Evolutionary conservation across 139 green algal species (phyloP), one percentile per base, ranked within the genome.

Genomic region (Raphidocelis subcapitata): DNA sequence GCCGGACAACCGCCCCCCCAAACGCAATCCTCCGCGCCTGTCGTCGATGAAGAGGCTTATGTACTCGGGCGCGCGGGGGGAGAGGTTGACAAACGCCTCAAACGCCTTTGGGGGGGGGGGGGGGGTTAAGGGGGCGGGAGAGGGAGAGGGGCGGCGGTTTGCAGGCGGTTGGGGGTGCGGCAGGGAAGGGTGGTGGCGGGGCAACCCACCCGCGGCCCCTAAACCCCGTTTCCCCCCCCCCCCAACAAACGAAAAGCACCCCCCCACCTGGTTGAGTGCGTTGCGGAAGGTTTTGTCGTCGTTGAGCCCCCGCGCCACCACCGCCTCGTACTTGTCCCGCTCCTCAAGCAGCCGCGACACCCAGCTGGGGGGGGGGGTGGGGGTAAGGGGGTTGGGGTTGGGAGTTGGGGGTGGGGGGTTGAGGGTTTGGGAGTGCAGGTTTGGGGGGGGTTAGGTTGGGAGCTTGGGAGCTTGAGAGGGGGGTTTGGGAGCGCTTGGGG

Each of bases 31-130:
- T n/a, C n/a, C n/a, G n/a, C n/a, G n/a, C n/a, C n/a, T 92, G 77
- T 97, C 92, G 76, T 99, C 96, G 73, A 99, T 95, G 89, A 94
- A 99, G 12, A 98, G 85, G 3, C 88, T 96, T 64, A 99, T 91
- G 87, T 90, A 98, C 85, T 99, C 96, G 0, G 96, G 91, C 10
- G 87, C 90, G 46, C 95, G 85, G 35, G 77, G 66, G 80, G 94
- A 95, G 14, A 95, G 76, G 86, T 99, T 99, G 76, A 99, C 77
- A 76, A 98, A 98, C 65, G 82, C 60, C 87, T 99, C 94, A 82
- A 98, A 99, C 5, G 89, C 80, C 74, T 89, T 72, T 5, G 16
- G 0, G 2, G 41, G 32, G 32, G 3, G 32, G 24, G 3, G 41
- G 29, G 14, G 32, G 61, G 60, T 3, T 36, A 1, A 51, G 35